These are phyloP conservation scores for Penicillium waksmanii DNA, from an alignment of 495 filamentous ascomycete species.

Conservation along the genomic window DNA sequence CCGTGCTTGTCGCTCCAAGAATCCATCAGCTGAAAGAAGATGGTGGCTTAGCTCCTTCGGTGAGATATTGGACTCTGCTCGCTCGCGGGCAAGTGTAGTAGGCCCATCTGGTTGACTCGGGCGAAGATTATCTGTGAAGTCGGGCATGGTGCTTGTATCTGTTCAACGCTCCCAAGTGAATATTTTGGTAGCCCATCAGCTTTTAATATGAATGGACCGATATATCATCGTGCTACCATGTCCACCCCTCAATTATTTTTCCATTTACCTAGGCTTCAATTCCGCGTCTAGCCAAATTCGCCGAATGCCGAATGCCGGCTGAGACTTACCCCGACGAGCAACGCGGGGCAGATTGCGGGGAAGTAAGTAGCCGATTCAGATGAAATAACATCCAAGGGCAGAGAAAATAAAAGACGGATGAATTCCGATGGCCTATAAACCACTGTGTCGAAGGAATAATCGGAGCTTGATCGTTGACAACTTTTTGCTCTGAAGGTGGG, in stretches of 20 bases:
- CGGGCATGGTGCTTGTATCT: conserved; percentile 35
- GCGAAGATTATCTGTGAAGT: conserved; percentile 51
- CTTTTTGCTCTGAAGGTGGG: not conserved
- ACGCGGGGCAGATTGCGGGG: conserved; percentile 22
- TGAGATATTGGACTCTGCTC: conserved; percentile 39
- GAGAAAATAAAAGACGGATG: not conserved
- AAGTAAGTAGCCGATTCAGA: conserved; percentile 27
- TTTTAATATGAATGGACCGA: not conserved
- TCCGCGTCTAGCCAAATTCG: conserved; percentile 5
- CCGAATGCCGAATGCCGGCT: conserved; percentile 33
- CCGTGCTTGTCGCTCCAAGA: conserved; percentile 46
- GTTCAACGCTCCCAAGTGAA: not conserved
- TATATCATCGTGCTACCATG: not conserved
- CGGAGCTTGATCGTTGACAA: not conserved
- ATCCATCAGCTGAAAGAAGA: conserved; percentile 42
- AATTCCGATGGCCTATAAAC: conserved; percentile 8
- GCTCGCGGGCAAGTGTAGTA: conserved; percentile 42
- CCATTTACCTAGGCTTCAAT: conserved; percentile 6
- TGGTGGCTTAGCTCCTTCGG: conserved; percentile 43
- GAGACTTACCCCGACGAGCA: not conserved
- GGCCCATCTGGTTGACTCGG: conserved; percentile 42
- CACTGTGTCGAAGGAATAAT: not conserved
- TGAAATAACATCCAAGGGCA: not conserved
- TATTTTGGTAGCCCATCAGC: not conserved
- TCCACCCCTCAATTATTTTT: not conserved